Evolutionary conservation across 306 rosid species (phyloP), one percentile per base, ranked within the genome.

Genomic region (Vigna mungo): DNA sequence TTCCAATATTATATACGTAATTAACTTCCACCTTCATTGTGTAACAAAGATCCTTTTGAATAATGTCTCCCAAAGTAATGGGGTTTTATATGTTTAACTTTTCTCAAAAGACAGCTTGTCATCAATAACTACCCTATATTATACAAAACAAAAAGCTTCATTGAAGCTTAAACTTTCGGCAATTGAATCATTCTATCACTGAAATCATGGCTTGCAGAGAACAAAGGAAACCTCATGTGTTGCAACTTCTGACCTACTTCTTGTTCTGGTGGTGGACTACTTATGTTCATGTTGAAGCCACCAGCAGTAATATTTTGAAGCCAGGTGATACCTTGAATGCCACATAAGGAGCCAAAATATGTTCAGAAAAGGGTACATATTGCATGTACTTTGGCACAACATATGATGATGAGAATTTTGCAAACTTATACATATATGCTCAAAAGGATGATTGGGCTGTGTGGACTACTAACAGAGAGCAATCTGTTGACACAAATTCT

Each of bases 391-490:
- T 56, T 23, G 0, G 7, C n/a, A 7, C 3, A 56, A 56, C 11
- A 20, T 7, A 1, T 53, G 27, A 18, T 20, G 27, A 54, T 54
- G 3, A 10, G 3, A 5, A 12, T 23, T 3, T 0, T 1, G 61
- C 32, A 1, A 7, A 56, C 63, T 44, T 71, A 7, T 0, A 3
- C 0, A 78, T 71, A 46, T 23, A 0, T 49, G 18, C 12, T 6
- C 27, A 49, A 30, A 56, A 55, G 4, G 32, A 39, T 53, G 15
- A 17, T 7, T 23, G 54, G 67, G 13, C 0, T 5, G 68, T 73
- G 6, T 81, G 81, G 88, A 3, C 41, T 32, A 69, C 61, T 9
- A 72, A 75, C 9, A 48, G 60, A 58, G 9, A 55, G 4, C 4
- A 62, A 9, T 54, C 84, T 0, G 14, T 64, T 5, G 64, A 23